Percentiles rank a stretch among this genome's conserved stretches.
Conservation (phyloP, 2,329 filamentous ascomycete genomes). For the Fusarium coffeatum region DNA sequence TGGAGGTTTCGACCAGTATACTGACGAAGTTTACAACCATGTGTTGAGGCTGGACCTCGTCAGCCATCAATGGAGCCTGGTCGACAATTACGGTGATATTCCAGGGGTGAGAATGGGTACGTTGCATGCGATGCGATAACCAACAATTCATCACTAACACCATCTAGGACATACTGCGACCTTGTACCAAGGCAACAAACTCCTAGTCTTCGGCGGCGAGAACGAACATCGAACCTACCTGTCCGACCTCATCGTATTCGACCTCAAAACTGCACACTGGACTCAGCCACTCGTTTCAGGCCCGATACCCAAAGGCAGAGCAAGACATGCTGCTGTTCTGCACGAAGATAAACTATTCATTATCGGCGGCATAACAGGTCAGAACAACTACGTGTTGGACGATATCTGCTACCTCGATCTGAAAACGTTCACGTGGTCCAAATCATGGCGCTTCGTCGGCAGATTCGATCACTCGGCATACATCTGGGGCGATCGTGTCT, state of each 20-base stretch:
- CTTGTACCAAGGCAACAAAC: slow-evolving; percentile 90
- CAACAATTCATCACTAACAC: slow-evolving; percentile 14
- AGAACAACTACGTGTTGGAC: slow-evolving; percentile 91
- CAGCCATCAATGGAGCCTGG: slow-evolving; percentile 91
- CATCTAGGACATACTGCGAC: slow-evolving; percentile 87
- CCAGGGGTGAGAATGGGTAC: slow-evolving; percentile 95
- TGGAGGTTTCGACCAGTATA: slow-evolving; percentile 98
- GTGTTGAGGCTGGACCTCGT: slow-evolving; percentile 88
- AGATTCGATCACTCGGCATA: slow-evolving; percentile 96
- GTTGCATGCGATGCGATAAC: slow-evolving; percentile 40
- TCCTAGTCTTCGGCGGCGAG: slow-evolving; percentile 97
- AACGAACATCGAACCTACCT: slow-evolving; percentile 97
- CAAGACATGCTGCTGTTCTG: slow-evolving; percentile 91
- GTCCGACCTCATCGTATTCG: slow-evolving; percentile 95
- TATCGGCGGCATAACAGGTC: slow-evolving; percentile 92
- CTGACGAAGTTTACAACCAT: slow-evolving; percentile 99
- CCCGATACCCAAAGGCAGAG: slow-evolving; percentile 86
- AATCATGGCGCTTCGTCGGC: slow-evolving; percentile 93
- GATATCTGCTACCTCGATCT: slow-evolving; percentile 97
- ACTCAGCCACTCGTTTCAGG: slow-evolving; percentile 90
- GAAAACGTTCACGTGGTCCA: slow-evolving; percentile 98
- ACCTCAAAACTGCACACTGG: slow-evolving; percentile 94
- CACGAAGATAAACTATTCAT: slow-evolving; percentile 98
- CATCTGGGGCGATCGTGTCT: slow-evolving; percentile 90
- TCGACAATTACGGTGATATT: slow-evolving; percentile 99